Conservation (phyloP, 2,329 filamentous ascomycete species). For the Xylaria sp. region DNA sequence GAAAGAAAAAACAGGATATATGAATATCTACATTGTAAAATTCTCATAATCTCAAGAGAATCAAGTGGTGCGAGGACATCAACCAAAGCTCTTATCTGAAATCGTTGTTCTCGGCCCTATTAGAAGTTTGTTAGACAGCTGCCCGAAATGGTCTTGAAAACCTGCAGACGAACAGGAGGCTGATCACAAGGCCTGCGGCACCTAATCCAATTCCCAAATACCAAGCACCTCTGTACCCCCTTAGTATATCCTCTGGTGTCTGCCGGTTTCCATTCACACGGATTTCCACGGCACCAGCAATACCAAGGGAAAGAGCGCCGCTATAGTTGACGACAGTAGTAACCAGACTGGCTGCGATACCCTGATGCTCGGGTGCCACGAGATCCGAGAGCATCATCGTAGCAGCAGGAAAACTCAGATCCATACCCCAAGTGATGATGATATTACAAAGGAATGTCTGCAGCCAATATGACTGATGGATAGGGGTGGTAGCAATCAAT, state of each 20-base stretch:
- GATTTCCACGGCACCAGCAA: conserved; percentile 61
- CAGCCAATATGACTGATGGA: conserved; percentile 65
- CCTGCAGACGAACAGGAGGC: conserved; percentile 43
- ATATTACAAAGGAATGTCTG: conserved; percentile 63
- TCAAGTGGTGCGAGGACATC: not conserved
- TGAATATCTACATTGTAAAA: not conserved
- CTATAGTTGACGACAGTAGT: conserved; percentile 69
- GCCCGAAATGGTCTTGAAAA: conserved; percentile 40
- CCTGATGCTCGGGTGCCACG: conserved; percentile 49
- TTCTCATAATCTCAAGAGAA: not conserved
- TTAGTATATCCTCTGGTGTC: conserved; percentile 41
- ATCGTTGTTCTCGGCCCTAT: not conserved
- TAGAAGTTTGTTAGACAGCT: not conserved
- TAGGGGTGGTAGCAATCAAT: conserved; percentile 54
- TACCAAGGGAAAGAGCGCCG: conserved; percentile 65
- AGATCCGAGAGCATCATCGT: conserved; percentile 62
- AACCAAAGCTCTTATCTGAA: not conserved
- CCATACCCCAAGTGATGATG: conserved; percentile 64
- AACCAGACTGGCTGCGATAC: conserved; percentile 59
- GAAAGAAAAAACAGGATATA: too few relatives aligned
- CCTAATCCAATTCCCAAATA: conserved; percentile 46
- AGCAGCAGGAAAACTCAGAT: conserved; percentile 66
- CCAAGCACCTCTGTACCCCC: conserved; percentile 47
- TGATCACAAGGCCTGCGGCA: conserved; percentile 43
- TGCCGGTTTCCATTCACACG: conserved; percentile 37